These are phyloP conservation scores for Saccharomycopsis selenospora DNA, from an alignment of 805 yeast genomes.

Conservation along the genomic window DNA sequence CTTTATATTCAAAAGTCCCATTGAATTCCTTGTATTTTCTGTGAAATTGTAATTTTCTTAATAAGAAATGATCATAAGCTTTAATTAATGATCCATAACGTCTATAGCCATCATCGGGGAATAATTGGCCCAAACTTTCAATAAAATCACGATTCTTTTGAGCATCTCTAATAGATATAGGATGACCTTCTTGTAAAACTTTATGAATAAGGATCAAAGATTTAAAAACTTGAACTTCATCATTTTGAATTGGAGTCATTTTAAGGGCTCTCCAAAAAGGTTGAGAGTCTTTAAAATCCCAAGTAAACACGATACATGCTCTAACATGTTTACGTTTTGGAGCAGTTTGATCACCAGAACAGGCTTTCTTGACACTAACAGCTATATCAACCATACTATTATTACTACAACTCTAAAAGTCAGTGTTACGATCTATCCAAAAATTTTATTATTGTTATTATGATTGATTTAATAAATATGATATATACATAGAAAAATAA, in stretches of 20 bases:
- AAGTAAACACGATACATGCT: slow-evolving; percentile 89
- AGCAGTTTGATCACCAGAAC: slow-evolving; percentile 77
- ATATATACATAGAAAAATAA: too few species aligned
- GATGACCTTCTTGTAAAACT: slow-evolving; percentile 97
- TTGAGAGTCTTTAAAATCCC: slow-evolving; percentile 85
- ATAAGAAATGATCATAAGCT: slow-evolving; percentile 65
- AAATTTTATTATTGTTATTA: too few species aligned
- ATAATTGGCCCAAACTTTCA: slow-evolving; percentile 56
- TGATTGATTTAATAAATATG: too few species aligned
- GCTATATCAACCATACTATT: slow-evolving; percentile 23
- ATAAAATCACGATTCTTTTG: slow-evolving; percentile 73
- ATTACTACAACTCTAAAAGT: too few species aligned
- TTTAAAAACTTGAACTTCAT: slow-evolving; percentile 80
- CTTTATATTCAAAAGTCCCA: slow-evolving; percentile 95
- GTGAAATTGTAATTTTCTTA: slow-evolving; percentile 76
- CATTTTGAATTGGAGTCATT: slow-evolving; percentile 69
- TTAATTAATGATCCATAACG: slow-evolving; percentile 67
- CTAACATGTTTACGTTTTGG: slow-evolving; percentile 96
- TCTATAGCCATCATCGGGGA: slow-evolving; percentile 32
- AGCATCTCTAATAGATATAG: slow-evolving; percentile 72
- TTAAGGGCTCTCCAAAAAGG: slow-evolving; percentile 83
- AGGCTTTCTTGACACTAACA: slow-evolving; percentile 70
- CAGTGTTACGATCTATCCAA: too few species aligned
- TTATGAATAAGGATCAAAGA: slow-evolving; percentile 81
- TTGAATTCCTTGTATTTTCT: slow-evolving; percentile 80